Base-by-base conservation (phyloP, 345 rosid genomes). In the Linum trigynum region DNA sequence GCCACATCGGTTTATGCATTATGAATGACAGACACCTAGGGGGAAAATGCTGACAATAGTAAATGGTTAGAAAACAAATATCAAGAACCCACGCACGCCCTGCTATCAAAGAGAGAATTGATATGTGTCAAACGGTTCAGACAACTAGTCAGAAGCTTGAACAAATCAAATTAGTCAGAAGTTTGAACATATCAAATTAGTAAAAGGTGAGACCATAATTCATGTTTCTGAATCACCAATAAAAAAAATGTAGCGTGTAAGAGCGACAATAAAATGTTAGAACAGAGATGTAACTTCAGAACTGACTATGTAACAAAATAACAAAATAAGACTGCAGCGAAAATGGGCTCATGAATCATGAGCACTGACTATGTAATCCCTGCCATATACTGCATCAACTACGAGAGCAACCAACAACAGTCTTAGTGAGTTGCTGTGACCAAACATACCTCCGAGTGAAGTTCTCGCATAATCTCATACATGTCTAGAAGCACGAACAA, bases 381-480 rank as follows among this genome's bases (percentile, higher is more conserved):
- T 23, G 32, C 32, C 32, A 23, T 23, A 23, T 23, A 23, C 36
- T 38, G 39, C 11, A 38, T 41, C 32, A 32, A 39, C 57, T 17
- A 9, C 32, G 32, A 23, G 32, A 55, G 38, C 58, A 50, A 57
- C 51, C n/a, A 36, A 38, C 5, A 45, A 66, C 70, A 72, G 36
- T 55, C 40, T 16, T 59, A 42, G 32, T 12, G 45, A 37, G 50
- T 3, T 32, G 38, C 23, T 3, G 55, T n/a, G 50, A 72, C 61
- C 41, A 59, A 65, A 66, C 69, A 68, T 88, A 94, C 99, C 97
- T 94, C 99, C 37, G 91, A 70, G 66, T 84, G 96, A 80, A 94
- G 86, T 80, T 94, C 99, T 59, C 95, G 85, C 97, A 88, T 90
- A 69, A 90, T 94, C 83, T 94, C 96, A 65, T 90, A 94, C 99